Evolutionary conservation across 495 filamentous ascomycete genomes (phyloP).

Genomic region (Pyronema omphalodes): DNA sequence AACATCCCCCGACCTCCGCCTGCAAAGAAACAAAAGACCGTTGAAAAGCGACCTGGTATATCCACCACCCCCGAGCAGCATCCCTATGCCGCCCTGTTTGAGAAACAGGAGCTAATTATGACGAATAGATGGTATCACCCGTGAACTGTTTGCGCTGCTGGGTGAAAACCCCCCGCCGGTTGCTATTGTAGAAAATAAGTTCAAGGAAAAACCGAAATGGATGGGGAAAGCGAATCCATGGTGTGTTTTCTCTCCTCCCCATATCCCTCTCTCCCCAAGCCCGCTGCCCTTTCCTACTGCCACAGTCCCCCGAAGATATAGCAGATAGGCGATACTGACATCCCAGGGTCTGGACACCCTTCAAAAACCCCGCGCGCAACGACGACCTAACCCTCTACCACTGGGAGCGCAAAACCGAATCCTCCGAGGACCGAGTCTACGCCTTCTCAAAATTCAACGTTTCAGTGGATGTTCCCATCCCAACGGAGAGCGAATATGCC

Average conservation of each 20-base stretch:
- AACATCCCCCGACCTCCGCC: conserved; percentile 40
- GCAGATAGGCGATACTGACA: neutral
- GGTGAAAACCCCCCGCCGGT: conserved; percentile 53
- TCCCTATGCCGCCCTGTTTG: conserved; percentile 21
- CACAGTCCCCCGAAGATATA: too few relatives aligned
- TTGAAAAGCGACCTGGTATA: conserved; percentile 49
- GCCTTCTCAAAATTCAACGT: conserved; percentile 72
- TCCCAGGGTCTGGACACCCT: conserved; percentile 35
- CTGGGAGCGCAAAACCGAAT: conserved; percentile 32
- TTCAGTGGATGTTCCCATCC: conserved; percentile 50
- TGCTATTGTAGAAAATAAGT: conserved; percentile 46
- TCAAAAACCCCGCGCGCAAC: conserved; percentile 40
- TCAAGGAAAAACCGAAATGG: conserved; percentile 43
- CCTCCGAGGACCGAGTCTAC: conserved; percentile 29
- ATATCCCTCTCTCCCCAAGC: neutral
- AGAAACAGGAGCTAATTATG: conserved; percentile 20
- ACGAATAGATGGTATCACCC: conserved; percentile 52
- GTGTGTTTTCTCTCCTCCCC: conserved; percentile 11
- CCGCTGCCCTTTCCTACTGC: too few relatives aligned
- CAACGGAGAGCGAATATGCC: conserved; percentile 74
- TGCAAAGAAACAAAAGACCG: conserved; percentile 59
- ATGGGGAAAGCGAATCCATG: conserved; percentile 40
- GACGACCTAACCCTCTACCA: conserved; percentile 38
- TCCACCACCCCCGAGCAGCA: conserved; percentile 29
- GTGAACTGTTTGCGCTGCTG: conserved; percentile 45